Percentiles rank a stretch among this genome's conserved stretches.
phyloP scores from a whole-genome alignment of 495 filamentous ascomycete species.

The Staphylotrichum longicolle region DNA sequence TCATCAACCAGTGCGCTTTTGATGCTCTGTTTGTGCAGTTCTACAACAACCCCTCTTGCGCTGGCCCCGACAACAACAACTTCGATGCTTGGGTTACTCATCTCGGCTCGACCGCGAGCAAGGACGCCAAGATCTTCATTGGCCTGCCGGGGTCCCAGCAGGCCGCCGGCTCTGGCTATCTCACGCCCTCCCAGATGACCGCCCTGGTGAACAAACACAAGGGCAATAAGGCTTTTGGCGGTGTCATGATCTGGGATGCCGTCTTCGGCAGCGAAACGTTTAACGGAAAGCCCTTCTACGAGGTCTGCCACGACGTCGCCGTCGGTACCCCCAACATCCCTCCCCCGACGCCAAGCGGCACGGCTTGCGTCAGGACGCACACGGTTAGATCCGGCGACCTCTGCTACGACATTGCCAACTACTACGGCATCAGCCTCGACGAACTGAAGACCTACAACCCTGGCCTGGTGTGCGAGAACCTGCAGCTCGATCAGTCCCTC shows the following conservation, averaged over 20 bases:
- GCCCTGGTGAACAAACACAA: slow-evolving; percentile 36
- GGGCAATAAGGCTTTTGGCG: slow-evolving; percentile 38
- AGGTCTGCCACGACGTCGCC: slow-evolving; percentile 29
- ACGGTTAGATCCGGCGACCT: slow-evolving; percentile 19
- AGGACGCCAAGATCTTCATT: slow-evolving; percentile 58
- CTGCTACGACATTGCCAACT: slow-evolving; percentile 21
- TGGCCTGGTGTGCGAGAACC: background rate
- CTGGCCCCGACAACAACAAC: slow-evolving; percentile 51
- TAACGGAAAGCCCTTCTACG: slow-evolving; percentile 28
- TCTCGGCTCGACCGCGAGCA: slow-evolving; percentile 53
- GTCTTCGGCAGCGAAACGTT: slow-evolving; percentile 30
- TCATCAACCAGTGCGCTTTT: slow-evolving; percentile 53
- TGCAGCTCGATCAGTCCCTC: slow-evolving; percentile 11
- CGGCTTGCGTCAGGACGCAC: slow-evolving; percentile 21
- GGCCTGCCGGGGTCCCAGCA: slow-evolving; percentile 59
- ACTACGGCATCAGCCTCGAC: slow-evolving; percentile 15
- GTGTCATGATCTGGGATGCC: slow-evolving; percentile 45
- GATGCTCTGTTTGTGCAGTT: slow-evolving; percentile 71
- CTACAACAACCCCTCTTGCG: slow-evolving; percentile 66
- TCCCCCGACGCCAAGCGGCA: slow-evolving; percentile 11
- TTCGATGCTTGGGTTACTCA: slow-evolving; percentile 61
- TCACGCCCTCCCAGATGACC: slow-evolving; percentile 24
- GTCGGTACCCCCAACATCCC: slow-evolving; percentile 12
- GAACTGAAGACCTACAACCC: slow-evolving; percentile 19
- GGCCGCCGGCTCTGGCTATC: slow-evolving; percentile 33